These are phyloP conservation scores for Fusarium solani-melongenae DNA, from an alignment of 2,329 filamentous ascomycete species.

Conservation along the genomic window DNA sequence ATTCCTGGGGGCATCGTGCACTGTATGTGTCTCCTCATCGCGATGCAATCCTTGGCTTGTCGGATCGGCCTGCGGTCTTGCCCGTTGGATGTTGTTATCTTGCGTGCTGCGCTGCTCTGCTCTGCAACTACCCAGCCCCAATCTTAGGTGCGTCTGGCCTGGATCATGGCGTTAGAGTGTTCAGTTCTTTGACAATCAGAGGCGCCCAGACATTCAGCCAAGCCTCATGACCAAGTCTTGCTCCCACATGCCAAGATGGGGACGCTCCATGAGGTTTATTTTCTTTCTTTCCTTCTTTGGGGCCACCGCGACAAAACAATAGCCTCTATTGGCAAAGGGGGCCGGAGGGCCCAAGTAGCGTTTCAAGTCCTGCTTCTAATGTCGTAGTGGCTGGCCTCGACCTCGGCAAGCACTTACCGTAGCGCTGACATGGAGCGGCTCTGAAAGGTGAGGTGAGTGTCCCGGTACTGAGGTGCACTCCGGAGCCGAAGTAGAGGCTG, in stretches of 20 bases:
- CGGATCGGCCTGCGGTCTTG: background rate
- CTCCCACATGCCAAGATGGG: background rate
- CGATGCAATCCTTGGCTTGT: constrained; percentile 6
- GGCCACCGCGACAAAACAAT: constrained; percentile 5
- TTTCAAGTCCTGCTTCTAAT: constrained; percentile 20
- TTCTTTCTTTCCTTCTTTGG: constrained; percentile 9
- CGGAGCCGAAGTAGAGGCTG: background rate
- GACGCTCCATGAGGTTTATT: background rate
- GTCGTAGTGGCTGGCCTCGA: constrained; percentile 24
- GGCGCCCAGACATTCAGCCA: constrained; percentile 8
- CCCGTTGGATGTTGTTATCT: background rate
- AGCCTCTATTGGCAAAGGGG: constrained; percentile 10
- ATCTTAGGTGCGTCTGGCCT: constrained; percentile 17
- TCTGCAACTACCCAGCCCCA: background rate
- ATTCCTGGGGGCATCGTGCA: constrained; percentile 10
- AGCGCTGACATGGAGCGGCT: constrained; percentile 29
- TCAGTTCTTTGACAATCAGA: constrained; percentile 5
- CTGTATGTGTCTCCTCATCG: constrained; percentile 12
- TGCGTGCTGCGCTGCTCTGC: constrained; percentile 9
- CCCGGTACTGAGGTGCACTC: background rate
- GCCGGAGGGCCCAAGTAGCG: constrained; percentile 17
- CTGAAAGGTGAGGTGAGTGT: background rate
- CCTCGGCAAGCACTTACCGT: constrained; percentile 1
- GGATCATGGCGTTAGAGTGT: constrained; percentile 14
- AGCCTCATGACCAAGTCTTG: constrained; percentile 14